These are phyloP conservation scores for Termitomyces eurrhizus DNA, from an alignment of 768 basidiomycete genomes.

Conservation along the genomic window DNA sequence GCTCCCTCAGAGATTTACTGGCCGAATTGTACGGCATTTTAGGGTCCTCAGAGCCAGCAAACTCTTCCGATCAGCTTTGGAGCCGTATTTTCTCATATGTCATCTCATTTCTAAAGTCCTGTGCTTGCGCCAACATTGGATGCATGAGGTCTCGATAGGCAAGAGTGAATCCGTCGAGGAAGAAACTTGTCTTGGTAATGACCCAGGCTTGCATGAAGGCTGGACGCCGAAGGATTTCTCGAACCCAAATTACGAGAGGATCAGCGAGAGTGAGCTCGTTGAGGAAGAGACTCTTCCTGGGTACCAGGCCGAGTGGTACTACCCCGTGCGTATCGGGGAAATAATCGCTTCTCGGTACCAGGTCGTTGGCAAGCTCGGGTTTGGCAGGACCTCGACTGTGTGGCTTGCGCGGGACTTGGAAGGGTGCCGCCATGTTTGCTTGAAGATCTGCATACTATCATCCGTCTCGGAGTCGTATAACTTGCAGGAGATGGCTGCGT, in stretches of 20 bases:
- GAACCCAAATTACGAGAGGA: not conserved
- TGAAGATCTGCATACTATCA: slow-evolving; percentile 13
- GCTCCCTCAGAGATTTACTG: not conserved
- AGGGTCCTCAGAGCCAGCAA: not conserved
- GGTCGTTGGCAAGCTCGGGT: slow-evolving; percentile 30
- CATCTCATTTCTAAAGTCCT: not conserved
- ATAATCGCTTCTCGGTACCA: slow-evolving; percentile 25
- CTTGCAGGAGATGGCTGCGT: not conserved
- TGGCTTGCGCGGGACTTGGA: slow-evolving; percentile 21
- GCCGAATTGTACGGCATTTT: not conserved
- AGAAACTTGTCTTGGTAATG: too few species aligned
- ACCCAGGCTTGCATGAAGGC: too few species aligned
- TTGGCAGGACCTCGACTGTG: slow-evolving; percentile 22
- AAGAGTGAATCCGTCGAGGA: too few species aligned
- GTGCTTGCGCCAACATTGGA: not conserved
- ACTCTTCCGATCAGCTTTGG: not conserved
- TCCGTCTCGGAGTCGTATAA: not conserved
- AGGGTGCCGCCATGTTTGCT: slow-evolving; percentile 8
- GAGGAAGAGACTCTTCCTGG: slow-evolving; percentile 22
- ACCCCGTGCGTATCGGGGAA: slow-evolving; percentile 29
- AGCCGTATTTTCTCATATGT: not conserved
- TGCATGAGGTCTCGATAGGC: not conserved
- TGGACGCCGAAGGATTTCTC: not conserved
- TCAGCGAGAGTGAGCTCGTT: not conserved
- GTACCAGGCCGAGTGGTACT: slow-evolving; percentile 21